Evolutionary conservation across 2,329 filamentous ascomycete genomes (phyloP), one percentile per base, ranked within the genome.

Genomic region (Pyrenochaeta sp.): DNA sequence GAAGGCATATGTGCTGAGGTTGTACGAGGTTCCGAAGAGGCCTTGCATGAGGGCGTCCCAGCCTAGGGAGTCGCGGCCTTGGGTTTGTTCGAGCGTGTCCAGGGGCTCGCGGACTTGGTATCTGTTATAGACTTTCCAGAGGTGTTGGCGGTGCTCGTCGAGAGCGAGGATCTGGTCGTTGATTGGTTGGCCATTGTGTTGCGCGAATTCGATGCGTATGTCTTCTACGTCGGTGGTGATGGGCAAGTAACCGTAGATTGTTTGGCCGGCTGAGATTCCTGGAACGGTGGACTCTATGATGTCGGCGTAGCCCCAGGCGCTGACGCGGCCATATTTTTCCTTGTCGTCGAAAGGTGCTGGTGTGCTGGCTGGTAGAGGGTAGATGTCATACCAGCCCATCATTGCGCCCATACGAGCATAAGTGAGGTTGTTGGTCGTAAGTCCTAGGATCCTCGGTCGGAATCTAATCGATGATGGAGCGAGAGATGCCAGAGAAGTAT

Each of bases 261-360:
- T 52, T 1, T 65, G 64, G 5, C 72, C 76, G 2, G 44, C 31
- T 1, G 59, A 31, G 2, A 78, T 55, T 5, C 49, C 58, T 2
- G 63, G 35, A 4, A 74, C 59, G 0, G 64, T 77, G n/a, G 69
- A 75, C 3, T 75, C 72, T 5, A 74, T 30, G 4, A 79, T 69
- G 17, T 68, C 60, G 6, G 69, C 77, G 40, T 74, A 77, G 0
- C 78, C 78, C 77, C 77, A 80, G n/a, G 71, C 74, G 27, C 74
- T 72, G 9, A 75, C 74, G 44, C 77, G 74, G 3, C 75, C 77
- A 65, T 76, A 79, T n/a, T 57, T 53, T 2, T 58, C 30, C 3
- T 36, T 21, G 52, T 79, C 67, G 51, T 72, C 69, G 58, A 68
- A 72, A 1, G 63, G 60, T 1, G 55, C 30, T 0, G 75, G 75